phyloP scores from a whole-genome alignment of 805 yeast species.

The Pichia cabralensis region DNA sequence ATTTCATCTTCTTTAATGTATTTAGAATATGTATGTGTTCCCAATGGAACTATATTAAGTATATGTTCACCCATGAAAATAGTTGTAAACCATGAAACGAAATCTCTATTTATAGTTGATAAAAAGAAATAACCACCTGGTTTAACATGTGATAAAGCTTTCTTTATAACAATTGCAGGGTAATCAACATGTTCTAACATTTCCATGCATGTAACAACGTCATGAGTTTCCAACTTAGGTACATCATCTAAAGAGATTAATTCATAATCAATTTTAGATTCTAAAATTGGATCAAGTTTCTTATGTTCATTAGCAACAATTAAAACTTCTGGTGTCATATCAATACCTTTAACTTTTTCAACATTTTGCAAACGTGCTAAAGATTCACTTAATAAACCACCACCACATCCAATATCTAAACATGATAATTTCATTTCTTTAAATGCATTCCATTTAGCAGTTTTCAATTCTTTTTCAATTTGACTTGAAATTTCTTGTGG shows the following conservation, averaged over 20 bases:
- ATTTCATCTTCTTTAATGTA: slow-evolving; percentile 75
- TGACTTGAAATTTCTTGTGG: slow-evolving; percentile 44
- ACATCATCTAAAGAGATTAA: slow-evolving; percentile 55
- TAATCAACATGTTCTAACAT: slow-evolving; percentile 89
- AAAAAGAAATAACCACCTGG: slow-evolving; percentile 80
- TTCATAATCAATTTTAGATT: slow-evolving; percentile 41
- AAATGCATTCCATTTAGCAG: slow-evolving; percentile 30
- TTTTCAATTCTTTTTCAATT: slow-evolving; percentile 42
- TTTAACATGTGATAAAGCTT: slow-evolving; percentile 57
- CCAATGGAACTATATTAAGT: slow-evolving; percentile 74
- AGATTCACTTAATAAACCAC: slow-evolving; percentile 87
- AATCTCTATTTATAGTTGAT: slow-evolving; percentile 88
- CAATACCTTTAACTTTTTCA: slow-evolving; percentile 65
- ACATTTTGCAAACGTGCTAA: slow-evolving; percentile 67
- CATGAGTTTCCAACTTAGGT: slow-evolving; percentile 38
- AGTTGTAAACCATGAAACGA: slow-evolving; percentile 83
- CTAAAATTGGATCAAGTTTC: slow-evolving; percentile 52
- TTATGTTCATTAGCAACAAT: slow-evolving; percentile 70
- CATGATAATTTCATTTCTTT: slow-evolving; percentile 35
- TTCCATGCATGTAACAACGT: slow-evolving; percentile 85
- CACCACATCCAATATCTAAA: slow-evolving; percentile 95
- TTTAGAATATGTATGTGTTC: slow-evolving; percentile 83
- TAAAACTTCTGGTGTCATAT: slow-evolving; percentile 74
- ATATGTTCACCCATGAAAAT: slow-evolving; percentile 83
- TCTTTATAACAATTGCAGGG: slow-evolving; percentile 64